Evolutionary conservation across 106 monocot species (phyloP).

Genomic region (Platanthera zijinensis): DNA sequence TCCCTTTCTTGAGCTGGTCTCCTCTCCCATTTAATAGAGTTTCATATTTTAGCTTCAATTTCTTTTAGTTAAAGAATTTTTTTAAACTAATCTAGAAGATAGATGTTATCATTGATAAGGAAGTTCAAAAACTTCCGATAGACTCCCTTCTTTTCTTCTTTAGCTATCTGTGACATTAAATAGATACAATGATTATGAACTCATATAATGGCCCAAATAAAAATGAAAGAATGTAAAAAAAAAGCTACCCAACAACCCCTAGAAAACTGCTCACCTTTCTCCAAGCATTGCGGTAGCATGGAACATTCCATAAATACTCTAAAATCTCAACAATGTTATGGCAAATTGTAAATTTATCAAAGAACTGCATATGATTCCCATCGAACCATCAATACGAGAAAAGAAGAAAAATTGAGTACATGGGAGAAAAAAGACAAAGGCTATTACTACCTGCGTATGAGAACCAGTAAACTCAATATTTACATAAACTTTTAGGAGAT

Average conservation of each 20-base stretch:
- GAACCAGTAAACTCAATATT: conserved; percentile 99
- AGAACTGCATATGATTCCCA: conserved; percentile 64
- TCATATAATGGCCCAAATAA: background rate
- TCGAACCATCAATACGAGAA: background rate
- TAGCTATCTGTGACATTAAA: conserved; percentile 67
- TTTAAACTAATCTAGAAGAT: conserved; percentile 98
- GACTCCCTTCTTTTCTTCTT: conserved; percentile 93
- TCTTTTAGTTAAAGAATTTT: conserved; percentile 96
- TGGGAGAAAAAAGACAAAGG: background rate
- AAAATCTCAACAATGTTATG: conserved; percentile 96
- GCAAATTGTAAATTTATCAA: conserved; percentile 92
- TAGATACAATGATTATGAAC: background rate
- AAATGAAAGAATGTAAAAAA: background rate
- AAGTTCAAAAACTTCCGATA: conserved; percentile 97
- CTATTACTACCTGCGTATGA: conserved; percentile 71
- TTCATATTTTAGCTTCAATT: conserved; percentile 89
- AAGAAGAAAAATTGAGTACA: background rate
- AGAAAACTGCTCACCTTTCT: conserved; percentile 45
- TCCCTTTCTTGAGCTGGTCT: conserved; percentile 90
- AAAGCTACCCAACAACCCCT: background rate
- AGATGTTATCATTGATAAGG: conserved; percentile 97
- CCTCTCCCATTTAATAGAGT: conserved; percentile 79
- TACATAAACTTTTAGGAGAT: conserved; percentile 94
- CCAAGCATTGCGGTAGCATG: conserved; percentile 80
- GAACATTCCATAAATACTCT: conserved; percentile 92